Percentiles rank a stretch among this genome's conserved stretches.
These are phyloP conservation scores for Papiliotrema fonsecae DNA, from an alignment of 1,284 basidiomycete species.

Conservation along the genomic window DNA sequence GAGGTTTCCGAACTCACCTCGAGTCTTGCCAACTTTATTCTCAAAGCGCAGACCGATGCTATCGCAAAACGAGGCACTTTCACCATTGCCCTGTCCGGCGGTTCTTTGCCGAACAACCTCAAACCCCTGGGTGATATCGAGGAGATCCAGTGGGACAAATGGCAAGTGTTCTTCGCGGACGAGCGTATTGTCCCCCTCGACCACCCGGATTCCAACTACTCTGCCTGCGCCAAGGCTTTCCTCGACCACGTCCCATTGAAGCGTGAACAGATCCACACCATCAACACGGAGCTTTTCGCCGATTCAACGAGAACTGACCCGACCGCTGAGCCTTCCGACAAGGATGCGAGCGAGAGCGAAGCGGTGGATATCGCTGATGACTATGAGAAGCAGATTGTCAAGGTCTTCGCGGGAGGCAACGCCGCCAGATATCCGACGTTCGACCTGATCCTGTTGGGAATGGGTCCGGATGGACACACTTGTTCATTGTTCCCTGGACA, in stretches of 20 bases:
- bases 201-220: slow-evolving; percentile 87
- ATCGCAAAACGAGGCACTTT: slow-evolving; percentile 83
- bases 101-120: slow-evolving; percentile 83
- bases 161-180: slow-evolving; percentile 96
- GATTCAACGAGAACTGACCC: slow-evolving; percentile 47
- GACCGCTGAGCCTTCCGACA: slow-evolving; percentile 47
- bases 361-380: slow-evolving; percentile 84
- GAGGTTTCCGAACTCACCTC: slow-evolving; percentile 52
- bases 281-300: slow-evolving; percentile 63
- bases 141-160: slow-evolving; percentile 86
- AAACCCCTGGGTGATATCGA: slow-evolving; percentile 63
- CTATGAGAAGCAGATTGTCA: slow-evolving; percentile 89
- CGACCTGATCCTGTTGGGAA: slow-evolving; percentile 87
- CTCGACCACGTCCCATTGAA: slow-evolving; percentile 77
- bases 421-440: slow-evolving; percentile 90
- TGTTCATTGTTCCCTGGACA: slow-evolving; percentile 93
- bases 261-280: slow-evolving; percentile 71
- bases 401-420: slow-evolving; percentile 82
- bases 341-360: slow-evolving; percentile 47
- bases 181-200: slow-evolving; percentile 91
- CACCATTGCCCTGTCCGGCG: slow-evolving; percentile 88
- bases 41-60: slow-evolving; percentile 84
- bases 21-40: slow-evolving; percentile 73
- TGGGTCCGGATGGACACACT: slow-evolving; percentile 95
- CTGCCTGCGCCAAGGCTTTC: slow-evolving; percentile 67